Base-by-base conservation (phyloP, 305 asterid species). In the Solanum hybrid region DNA sequence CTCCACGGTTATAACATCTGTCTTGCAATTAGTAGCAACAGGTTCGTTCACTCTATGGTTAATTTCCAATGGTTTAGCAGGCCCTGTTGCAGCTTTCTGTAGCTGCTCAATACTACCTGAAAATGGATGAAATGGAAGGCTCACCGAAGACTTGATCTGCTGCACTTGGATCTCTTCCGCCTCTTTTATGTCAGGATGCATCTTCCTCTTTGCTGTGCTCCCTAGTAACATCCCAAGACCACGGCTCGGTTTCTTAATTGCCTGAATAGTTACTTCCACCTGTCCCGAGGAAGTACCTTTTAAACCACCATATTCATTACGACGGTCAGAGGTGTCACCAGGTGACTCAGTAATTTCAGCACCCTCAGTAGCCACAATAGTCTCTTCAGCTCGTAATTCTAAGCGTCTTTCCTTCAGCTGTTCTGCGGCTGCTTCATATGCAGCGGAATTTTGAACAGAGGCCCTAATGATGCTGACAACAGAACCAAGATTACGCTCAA, bases 151-250 rank as follows among this genome's bases (percentile, higher is more conserved):
- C 89, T 94, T 95, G 89, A 97, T 97, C 91, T 95, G 96, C 93
- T 94, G 97, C 86, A 97, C 94, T 91, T 97, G 96, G 88, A 92
- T 90, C 31, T 91, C 95, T 93, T 93, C 94, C 38, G 89, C 91
- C 87, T 91, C 95, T 86, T 87, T 91, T 91, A 84, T 94, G 81
- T 94, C 96, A 82, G 98, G 90, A 88, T 92, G 94, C 91, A 93
- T 92, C 95, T 95, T 97, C 93, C 97, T 94, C 93, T 96, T 96
- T 22, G 95, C 93, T 36, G 98, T 90, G 89, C 92, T 92, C 83
- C 98, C 98, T 34, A 97, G 93, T 93, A 97, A 76, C 57, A 97
- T 95, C 93, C 99, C 98, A 92, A 96, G 95, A 90, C 97, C 95
- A 90, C 96, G 95, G 92, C 90, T 95, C 82, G 99, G 99, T 92